Evolutionary conservation across 495 filamentous ascomycete genomes (phyloP).

Genomic region (Aspergillus panamensis): DNA sequence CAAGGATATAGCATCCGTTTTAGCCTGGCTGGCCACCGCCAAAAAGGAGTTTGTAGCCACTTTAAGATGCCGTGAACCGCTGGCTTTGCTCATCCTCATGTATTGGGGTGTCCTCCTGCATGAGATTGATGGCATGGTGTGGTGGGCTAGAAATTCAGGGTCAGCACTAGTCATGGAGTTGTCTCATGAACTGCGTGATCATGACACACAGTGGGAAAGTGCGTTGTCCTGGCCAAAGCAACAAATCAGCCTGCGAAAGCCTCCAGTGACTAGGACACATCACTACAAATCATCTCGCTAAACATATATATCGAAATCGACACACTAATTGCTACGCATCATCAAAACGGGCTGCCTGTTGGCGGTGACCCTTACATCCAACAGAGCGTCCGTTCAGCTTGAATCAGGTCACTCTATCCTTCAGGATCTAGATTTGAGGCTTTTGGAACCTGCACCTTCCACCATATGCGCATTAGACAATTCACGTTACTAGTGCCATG

Average conservation of each 20-base stretch:
- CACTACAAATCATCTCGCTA: background rate
- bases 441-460: too few species aligned
- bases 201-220: constrained; percentile 24
- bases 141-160: constrained; percentile 40
- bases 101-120: constrained; percentile 38
- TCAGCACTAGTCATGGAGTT: constrained; percentile 33
- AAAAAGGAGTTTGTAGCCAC: constrained; percentile 36
- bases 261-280: background rate
- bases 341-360: too few species aligned
- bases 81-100: constrained; percentile 36
- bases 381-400: too few species aligned
- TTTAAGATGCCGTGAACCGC: constrained; percentile 30
- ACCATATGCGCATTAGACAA: too few species aligned
- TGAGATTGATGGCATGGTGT: constrained; percentile 33
- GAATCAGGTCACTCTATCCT: too few species aligned
- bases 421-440: too few species aligned
- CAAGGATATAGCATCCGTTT: constrained; percentile 28
- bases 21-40: constrained; percentile 37
- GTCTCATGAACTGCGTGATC: constrained; percentile 19
- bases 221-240: constrained; percentile 33
- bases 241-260: constrained; percentile 28
- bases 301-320: background rate
- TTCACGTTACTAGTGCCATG: too few species aligned
- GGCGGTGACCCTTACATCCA: too few species aligned
- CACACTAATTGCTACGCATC: too few species aligned